Evolutionary conservation across 148 eudicot species (phyloP), one percentile per base, ranked within the genome.

Genomic region (Rhododendron griersonianum): DNA sequence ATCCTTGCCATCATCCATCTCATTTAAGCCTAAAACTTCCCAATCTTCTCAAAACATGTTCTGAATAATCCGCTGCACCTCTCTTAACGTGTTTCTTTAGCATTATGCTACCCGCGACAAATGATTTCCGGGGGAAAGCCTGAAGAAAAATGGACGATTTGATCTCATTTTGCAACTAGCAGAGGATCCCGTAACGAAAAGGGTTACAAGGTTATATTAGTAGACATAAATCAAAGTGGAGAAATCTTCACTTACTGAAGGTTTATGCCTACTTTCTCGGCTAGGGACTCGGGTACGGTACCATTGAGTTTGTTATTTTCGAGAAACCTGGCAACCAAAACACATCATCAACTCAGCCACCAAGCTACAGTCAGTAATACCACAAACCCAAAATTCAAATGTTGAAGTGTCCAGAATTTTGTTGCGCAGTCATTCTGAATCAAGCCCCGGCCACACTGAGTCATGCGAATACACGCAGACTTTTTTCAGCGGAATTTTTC

Each of bases 301-400:
- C 91, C 89, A 1, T 44, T 81, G n/a, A 96, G 91, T 8, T 93
- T 88, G 92, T 96, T 96, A 86, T 91, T 90, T 78, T 92, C 93
- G 15, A 96, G 92, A 87, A 75, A 91, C 86, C 98, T 96, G 92
- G 67, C 75, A 80, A 85, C 3, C 23, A 41, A 80, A 85, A 5
- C 39, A 59, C 35, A 1, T 55, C 9, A 15, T 51, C 25, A 14
- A 71, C 16, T 30, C 76, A 71, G 76, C 19, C 57, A 86, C 67
- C 85, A 48, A 14, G 7, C 19, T 18, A 50, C 19, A 21, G 5
- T 28, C 48, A 73, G 82, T 41, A 11, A 30, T 35, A 11, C 33
- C 2, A 71, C 37, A 30, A 14, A 30, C 41, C 41, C 41, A 11
- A 28, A 30, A 30, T 71, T 71, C 41, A 30, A 21, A 28, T 71